A percentile compares a stretch with the other conserved stretches of the same genome.
These are phyloP conservation scores for Fusarium pseudocircinatum DNA, from an alignment of 2,329 filamentous ascomycete genomes.

Conservation along the genomic window DNA sequence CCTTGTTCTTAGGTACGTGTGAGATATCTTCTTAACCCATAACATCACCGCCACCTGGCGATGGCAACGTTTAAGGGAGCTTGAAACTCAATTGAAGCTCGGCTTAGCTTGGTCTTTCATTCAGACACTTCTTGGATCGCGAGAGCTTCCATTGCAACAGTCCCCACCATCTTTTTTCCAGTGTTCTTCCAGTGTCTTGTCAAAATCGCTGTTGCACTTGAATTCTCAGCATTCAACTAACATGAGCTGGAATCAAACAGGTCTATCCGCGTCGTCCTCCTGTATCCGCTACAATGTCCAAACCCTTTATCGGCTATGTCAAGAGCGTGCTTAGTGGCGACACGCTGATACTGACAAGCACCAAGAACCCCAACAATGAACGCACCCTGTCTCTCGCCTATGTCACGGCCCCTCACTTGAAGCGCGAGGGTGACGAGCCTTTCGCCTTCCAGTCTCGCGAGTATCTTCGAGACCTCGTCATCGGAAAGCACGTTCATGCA, in stretches of 20 bases:
- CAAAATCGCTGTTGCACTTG: neutral
- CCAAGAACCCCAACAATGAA: conserved; percentile 84
- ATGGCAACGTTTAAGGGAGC: conserved; percentile 28
- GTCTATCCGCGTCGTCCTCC: conserved; percentile 34
- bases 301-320: conserved; percentile 75
- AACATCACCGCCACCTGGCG: conserved; percentile 19
- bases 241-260: conserved; percentile 16
- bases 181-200: neutral
- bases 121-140: neutral
- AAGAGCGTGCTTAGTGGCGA: conserved; percentile 96
- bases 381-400: conserved; percentile 90
- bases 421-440: conserved; percentile 89
- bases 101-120: neutral
- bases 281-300: conserved; percentile 55
- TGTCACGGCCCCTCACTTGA: conserved; percentile 86
- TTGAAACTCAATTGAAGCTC: conserved; percentile 15
- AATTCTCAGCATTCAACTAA: conserved; percentile 22
- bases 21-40: neutral
- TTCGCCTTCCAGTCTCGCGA: conserved; percentile 96
- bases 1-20: conserved; percentile 39
- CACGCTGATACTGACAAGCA: conserved; percentile 84
- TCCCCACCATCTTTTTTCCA: neutral
- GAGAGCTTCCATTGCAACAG: neutral
- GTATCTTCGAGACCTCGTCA: conserved; percentile 82
- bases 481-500: conserved; percentile 90